phyloP scores from a whole-genome alignment of 805 yeast species.

The Starmerella potacharoeniae region DNA sequence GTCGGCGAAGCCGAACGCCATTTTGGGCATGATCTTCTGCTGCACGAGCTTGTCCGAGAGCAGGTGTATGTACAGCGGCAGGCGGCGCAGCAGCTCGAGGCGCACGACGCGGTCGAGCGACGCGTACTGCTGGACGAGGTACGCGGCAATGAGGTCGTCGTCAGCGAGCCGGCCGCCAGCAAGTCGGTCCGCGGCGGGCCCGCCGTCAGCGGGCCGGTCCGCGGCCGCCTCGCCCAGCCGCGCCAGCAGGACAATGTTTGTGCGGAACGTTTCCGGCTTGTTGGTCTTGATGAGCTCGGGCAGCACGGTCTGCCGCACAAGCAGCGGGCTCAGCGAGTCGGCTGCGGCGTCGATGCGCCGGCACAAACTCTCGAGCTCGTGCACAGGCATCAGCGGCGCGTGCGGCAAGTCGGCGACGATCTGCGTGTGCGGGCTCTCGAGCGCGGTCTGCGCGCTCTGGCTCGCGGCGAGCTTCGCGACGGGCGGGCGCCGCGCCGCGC shows the following conservation, averaged over 20 bases:
- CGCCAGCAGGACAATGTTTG: conserved; percentile 5
- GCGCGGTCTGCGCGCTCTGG: conserved; percentile 18
- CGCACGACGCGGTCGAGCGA: conserved; percentile 69
- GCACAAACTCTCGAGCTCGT: conserved; percentile 14
- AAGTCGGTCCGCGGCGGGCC: too few relatives aligned
- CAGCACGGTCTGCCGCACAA: conserved; percentile 26
- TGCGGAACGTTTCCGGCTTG: conserved; percentile 23
- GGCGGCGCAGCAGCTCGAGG: conserved; percentile 51
- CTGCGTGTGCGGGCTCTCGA: conserved; percentile 38
- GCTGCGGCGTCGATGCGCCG: not conserved
- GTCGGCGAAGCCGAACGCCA: conserved; percentile 77
- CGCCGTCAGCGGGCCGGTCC: too few relatives aligned
- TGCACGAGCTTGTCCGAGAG: conserved; percentile 45
- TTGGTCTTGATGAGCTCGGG: conserved; percentile 46
- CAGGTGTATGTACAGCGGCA: conserved; percentile 43
- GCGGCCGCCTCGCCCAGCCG: not conserved
- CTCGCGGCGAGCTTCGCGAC: conserved; percentile 14
- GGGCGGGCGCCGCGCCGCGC: conserved; percentile 15
- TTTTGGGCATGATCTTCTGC: conserved; percentile 52
- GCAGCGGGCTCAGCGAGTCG: not conserved
- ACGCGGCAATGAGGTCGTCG: conserved; percentile 41
- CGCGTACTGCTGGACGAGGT: conserved; percentile 50
- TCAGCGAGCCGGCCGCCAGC: not conserved
- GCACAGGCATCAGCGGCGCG: conserved; percentile 30
- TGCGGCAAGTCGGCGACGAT: conserved; percentile 44